These are phyloP conservation scores for Psidium friedrichsthalianum DNA, from an alignment of 345 rosid genomes.

Conservation along the genomic window DNA sequence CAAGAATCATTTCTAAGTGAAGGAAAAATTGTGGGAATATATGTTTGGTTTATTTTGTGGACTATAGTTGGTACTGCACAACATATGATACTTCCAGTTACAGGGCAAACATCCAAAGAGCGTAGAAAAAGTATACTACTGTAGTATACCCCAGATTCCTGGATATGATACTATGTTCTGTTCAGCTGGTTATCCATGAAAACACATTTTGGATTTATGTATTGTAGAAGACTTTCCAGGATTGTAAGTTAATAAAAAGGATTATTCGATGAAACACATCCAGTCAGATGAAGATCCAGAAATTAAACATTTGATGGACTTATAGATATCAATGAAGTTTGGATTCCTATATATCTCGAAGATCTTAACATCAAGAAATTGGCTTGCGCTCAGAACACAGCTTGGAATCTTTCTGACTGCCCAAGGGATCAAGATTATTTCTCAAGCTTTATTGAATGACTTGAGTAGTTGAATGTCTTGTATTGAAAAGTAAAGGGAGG, in stretches of 20 bases:
- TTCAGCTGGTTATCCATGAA: background rate
- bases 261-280: background rate
- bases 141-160: background rate
- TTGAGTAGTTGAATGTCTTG: background rate
- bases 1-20: background rate
- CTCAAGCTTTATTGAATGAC: background rate
- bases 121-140: background rate
- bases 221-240: background rate
- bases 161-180: background rate
- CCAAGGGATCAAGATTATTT: background rate
- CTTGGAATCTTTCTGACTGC: background rate
- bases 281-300: background rate
- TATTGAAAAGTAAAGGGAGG: background rate
- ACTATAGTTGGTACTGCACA: background rate
- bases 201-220: background rate
- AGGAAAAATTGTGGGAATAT: background rate
- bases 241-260: background rate
- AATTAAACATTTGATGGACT: background rate
- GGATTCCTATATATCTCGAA: background rate
- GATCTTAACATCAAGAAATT: background rate
- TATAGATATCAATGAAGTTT: background rate
- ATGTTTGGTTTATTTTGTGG: background rate
- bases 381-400: background rate
- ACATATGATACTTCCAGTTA: background rate
- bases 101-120: background rate